Evolutionary conservation across 306 rosid species (phyloP).

Genomic region (Rosa rugosa): DNA sequence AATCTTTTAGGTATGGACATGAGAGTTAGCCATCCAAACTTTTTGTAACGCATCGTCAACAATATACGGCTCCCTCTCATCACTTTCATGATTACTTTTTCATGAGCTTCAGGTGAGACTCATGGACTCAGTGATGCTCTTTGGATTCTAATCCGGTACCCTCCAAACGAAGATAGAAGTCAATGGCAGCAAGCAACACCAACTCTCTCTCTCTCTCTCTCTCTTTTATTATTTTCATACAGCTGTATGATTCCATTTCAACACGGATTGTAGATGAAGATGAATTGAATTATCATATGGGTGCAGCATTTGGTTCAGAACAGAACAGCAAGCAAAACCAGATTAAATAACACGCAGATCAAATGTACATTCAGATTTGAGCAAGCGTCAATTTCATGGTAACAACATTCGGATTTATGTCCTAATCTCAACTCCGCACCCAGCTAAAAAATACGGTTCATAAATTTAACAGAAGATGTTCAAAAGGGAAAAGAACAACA

Average conservation of each 20-base stretch:
- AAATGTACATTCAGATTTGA: not conserved
- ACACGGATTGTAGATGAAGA: not conserved
- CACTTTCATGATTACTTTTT: not conserved
- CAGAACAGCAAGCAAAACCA: too few relatives aligned
- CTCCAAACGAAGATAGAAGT: not conserved
- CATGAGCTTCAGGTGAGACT: slow-evolving; percentile 10
- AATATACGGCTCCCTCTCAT: not conserved
- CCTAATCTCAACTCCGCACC: not conserved
- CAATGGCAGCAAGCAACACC: not conserved
- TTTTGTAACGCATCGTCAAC: not conserved
- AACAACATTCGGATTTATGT: not conserved
- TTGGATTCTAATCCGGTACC: not conserved
- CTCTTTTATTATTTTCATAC: not conserved
- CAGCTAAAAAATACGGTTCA: not conserved
- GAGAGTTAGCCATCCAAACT: not conserved
- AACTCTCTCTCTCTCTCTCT: too few relatives aligned
- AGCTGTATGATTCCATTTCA: not conserved
- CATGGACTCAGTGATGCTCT: not conserved
- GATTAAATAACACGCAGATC: not conserved
- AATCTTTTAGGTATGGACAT: not conserved
- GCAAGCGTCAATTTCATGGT: not conserved
- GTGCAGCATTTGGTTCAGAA: not conserved
- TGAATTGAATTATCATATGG: not conserved
- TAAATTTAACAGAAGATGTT: not conserved
- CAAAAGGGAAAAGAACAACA: not conserved